Base-by-base conservation (phyloP, 768 basidiomycete species). In the Galerina marginata region DNA sequence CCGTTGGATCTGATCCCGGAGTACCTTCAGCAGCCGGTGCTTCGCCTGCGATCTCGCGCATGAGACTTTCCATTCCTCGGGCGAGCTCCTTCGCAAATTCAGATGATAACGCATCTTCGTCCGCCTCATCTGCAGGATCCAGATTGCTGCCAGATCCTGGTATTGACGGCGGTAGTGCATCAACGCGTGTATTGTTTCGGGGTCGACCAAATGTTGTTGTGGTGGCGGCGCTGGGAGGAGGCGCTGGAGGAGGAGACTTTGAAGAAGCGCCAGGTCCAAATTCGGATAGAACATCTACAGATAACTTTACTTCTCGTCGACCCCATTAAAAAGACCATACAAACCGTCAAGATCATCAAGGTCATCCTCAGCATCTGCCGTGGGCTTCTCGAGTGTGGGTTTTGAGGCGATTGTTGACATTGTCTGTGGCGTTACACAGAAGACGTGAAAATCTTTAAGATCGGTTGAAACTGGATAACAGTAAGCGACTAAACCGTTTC, bases 331-430 rank as follows among this genome's bases (percentile, higher is more conserved):
- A 47, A 33, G 6, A 37, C 29, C 54, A 66, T 47, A 23, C 65
- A 37, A 58, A 81, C 81, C 83, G 70, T 91, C 89, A 48, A 91
- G 83, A 67, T 91, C 89, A 67, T 91, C 89, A 16, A 89, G 69
- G 70, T 91, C 86, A 20, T 88, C 87, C 29, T 82, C 81, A 3
- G 59, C 55, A 38, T 74, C 71, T 11, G 62, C 65, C 16, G 60
- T 54, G 37, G 65, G 59, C 55, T 72, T 68, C 40, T 67, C 60
- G 16, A 69, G 57, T 5, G 61, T 65, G 12, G 68, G 67, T 55
- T 66, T 65, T 39, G 64, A 60, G 37, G 59, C n/a, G 38, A 61
- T 56, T 29, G 42, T 46, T 23, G 60, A 46, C 50, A 53, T 61
- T 53, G 7, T 33, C 29, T 33, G 29, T 33, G 7, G 7, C 7